Percentiles rank a stretch among this genome's conserved stretches.
Conservation (phyloP, 2,329 filamentous ascomycete species). For the Scytalidium lignicola region DNA sequence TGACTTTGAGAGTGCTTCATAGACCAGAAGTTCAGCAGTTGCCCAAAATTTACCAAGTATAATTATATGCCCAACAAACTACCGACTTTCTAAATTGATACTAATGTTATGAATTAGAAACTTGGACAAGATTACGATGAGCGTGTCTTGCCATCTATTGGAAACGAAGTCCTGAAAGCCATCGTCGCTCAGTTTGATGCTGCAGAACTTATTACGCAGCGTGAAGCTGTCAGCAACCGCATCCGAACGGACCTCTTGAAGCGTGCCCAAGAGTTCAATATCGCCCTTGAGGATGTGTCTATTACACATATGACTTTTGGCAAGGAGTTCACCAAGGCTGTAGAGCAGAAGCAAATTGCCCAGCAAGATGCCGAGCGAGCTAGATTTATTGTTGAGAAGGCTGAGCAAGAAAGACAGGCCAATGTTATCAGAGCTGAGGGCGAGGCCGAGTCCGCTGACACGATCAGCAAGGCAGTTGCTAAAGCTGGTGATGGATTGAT, state of each 20-base stretch:
- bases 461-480: slow-evolving; percentile 87
- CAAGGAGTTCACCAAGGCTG: slow-evolving; percentile 96
- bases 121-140: slow-evolving; percentile 98
- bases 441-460: slow-evolving; percentile 94
- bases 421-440: slow-evolving; percentile 98
- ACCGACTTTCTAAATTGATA: not conserved
- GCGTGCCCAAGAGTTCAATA: slow-evolving; percentile 96
- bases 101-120: slow-evolving; percentile 52
- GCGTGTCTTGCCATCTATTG: slow-evolving; percentile 94
- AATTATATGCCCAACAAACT: slow-evolving; percentile 19
- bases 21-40: slow-evolving; percentile 87
- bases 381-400: slow-evolving; percentile 96
- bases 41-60: slow-evolving; percentile 97
- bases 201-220: slow-evolving; percentile 96
- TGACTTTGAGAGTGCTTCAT: slow-evolving; percentile 93
- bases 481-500: slow-evolving; percentile 92
- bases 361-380: slow-evolving; percentile 98
- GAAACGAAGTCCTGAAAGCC: slow-evolving; percentile 98
- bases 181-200: slow-evolving; percentile 99
- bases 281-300: slow-evolving; percentile 95
- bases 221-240: slow-evolving; percentile 91
- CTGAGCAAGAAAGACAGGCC: slow-evolving; percentile 97
- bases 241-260: slow-evolving; percentile 89
- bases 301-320: slow-evolving; percentile 99
- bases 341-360: slow-evolving; percentile 99